Evolutionary conservation across 2,329 filamentous ascomycete species (phyloP).

Genomic region (Fusarium sororula): DNA sequence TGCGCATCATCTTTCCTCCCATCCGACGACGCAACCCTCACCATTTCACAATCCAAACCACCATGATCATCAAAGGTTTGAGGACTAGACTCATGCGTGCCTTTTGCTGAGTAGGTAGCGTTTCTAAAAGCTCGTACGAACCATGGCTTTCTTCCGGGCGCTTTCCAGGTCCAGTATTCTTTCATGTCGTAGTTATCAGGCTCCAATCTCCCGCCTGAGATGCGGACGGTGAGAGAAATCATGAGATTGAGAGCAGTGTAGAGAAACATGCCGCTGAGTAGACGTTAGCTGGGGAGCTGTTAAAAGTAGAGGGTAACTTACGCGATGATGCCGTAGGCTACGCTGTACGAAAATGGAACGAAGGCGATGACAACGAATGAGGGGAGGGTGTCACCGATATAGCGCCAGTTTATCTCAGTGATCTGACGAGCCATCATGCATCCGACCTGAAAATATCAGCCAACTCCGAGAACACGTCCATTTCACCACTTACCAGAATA

Average conservation of each 20-base stretch:
- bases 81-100: background rate
- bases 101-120: background rate
- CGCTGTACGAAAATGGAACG: constrained; percentile 86
- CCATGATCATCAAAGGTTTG: background rate
- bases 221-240: constrained; percentile 7
- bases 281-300: background rate
- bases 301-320: background rate
- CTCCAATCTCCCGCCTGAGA: constrained; percentile 23
- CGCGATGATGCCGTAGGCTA: constrained; percentile 82
- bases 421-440: constrained; percentile 80
- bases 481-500: constrained; percentile 58
- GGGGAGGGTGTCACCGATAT: constrained; percentile 80
- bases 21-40: constrained; percentile 10
- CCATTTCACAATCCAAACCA: constrained; percentile 22
- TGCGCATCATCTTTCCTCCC: background rate
- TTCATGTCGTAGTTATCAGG: constrained; percentile 34
- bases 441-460: constrained; percentile 60
- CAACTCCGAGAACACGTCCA: fast-evolving
- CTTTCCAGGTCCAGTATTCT: constrained; percentile 39
- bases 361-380: constrained; percentile 81
- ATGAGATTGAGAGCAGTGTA: constrained; percentile 26
- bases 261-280: constrained; percentile 22
- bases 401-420: constrained; percentile 83
- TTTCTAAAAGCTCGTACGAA: constrained; percentile 14
- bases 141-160: constrained; percentile 22